phyloP scores from a whole-genome alignment of 805 yeast species.

The Nematodospora valgi region DNA sequence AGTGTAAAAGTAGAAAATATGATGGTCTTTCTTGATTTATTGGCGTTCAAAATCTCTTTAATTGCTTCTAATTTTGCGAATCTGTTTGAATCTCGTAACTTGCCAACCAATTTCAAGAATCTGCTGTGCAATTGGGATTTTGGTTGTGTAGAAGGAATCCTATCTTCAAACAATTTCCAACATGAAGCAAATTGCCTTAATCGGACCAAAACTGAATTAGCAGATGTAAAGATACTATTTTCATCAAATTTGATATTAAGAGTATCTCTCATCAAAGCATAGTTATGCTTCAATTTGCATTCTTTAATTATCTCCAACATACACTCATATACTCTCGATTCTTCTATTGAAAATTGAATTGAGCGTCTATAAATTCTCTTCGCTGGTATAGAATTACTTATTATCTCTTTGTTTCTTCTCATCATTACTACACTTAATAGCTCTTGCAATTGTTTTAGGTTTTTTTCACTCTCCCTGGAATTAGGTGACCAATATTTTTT shows the following conservation, averaged over 20 bases:
- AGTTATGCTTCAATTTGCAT: not conserved
- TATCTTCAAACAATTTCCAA: slow-evolving; percentile 20
- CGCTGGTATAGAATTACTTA: slow-evolving; percentile 80
- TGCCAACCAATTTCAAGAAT: not conserved
- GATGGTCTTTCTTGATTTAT: slow-evolving; percentile 52
- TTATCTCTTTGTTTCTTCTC: slow-evolving; percentile 30
- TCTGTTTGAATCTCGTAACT: not conserved
- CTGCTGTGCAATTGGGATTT: not conserved
- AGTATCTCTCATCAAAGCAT: not conserved
- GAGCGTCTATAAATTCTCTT: slow-evolving; percentile 87
- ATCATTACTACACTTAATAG: not conserved
- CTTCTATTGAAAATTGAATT: slow-evolving; percentile 55
- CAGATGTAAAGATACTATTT: slow-evolving; percentile 13
- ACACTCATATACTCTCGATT: slow-evolving; percentile 21
- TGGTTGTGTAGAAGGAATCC: too few relatives aligned
- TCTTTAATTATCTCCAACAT: not conserved
- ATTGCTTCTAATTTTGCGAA: not conserved
- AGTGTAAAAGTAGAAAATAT: slow-evolving; percentile 88
- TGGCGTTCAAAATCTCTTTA: not conserved
- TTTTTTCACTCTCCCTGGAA: slow-evolving; percentile 5
- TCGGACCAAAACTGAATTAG: slow-evolving; percentile 27
- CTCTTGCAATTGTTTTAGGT: slow-evolving; percentile 16
- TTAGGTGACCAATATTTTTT: slow-evolving; percentile 53
- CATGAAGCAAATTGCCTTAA: slow-evolving; percentile 37
- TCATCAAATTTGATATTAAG: not conserved